Base-by-base conservation (phyloP, 2,329 filamentous ascomycete species). In the Ceratocystiopsis minuta region DNA sequence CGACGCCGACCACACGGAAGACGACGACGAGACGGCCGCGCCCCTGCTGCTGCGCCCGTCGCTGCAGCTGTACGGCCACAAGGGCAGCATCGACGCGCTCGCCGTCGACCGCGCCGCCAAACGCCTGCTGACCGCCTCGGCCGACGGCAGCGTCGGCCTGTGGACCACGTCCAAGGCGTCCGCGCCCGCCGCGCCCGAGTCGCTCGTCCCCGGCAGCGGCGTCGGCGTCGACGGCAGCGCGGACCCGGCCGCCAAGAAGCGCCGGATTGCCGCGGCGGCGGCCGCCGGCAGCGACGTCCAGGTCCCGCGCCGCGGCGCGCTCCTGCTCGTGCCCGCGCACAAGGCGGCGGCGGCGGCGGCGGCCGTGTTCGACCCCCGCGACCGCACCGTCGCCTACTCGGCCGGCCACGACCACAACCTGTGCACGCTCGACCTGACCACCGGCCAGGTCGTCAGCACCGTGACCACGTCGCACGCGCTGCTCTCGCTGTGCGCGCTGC, bases 361-460 rank as follows among this genome's bases (percentile, higher is more conserved):
- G 42, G 81, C 80, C 34, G 70, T 85, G 38, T 96, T 98, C 65
- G 84, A 93, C 60, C 79, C 79, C 5, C 69, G 75, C 42, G 88
- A 96, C 60, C 62, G 77, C 12, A 94, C 84, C 14, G 84, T 95
- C 35, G 88, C 82, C 38, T 96, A 98, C 66, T 88, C 85, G 1
- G 76, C 78, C 17, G 93, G 86, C 16, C 81, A 83, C 63, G 92
- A 98, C 63, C 87, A 94, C 66, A 82, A 82, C 1, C 66, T 96
- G 51, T 79, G 80, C 49, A 96, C 90, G 0, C 81, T 93, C 63
- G 90, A 98, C 63, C 70, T 98, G 38, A 78, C 86, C 0, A 95
- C 88, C 1, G 68, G 74, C 42, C 65, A 68, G 24, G 72, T 83
- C 45, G 85, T 96, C 36, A 83, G 84, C 55, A 84, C 83, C 4